Evolutionary conservation across 1,284 basidiomycete genomes (phyloP), one percentile per base, ranked within the genome.

Genomic region (Ceratobasidium sp.): DNA sequence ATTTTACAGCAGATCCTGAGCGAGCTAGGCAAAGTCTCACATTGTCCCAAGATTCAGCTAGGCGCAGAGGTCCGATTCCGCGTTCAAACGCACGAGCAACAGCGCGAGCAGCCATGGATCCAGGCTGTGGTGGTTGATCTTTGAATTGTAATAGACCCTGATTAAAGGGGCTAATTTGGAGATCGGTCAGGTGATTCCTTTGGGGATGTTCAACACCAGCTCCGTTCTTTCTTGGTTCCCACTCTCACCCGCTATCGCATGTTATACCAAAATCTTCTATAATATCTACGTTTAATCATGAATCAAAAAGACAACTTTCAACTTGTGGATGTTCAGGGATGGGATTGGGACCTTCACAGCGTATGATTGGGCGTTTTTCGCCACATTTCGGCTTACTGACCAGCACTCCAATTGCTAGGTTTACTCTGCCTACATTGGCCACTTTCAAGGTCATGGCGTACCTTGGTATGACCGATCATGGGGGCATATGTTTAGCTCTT

Each of bases 41-140:
- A 82, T 96, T 96, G 79, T 97, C 95, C 94, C 95, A 97, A 76
- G 87, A 89, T 77, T 89, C 94, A 16, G 95, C 94, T 4, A 96
- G 85, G 64, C 87, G 84, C n/a, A 94, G 85, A 5, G 95, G 95
- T 0, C 94, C 93, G 75, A 97, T 91, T 52, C 90, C 87, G 47
- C 67, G 67, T 75, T 92, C 89, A 88, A 94, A 90, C 0, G 88
- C 87, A 35, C 75, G 61, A 46, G 55, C 63, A 43, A 76, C 66
- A 52, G 73, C 69, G 16, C 50, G 67, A 49, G 46, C 67, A 26
- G 54, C 26, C 67, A 70, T 70, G 35, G 13, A 43, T 16, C 11
- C 16, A 26, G 21, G 46, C 46, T 5, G 35, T 38, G 35, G 35
- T 38, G 35, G 35, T 38, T 38, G 35, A 38, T 38, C 6, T 38